A percentile compares a stretch with the other conserved stretches of the same genome.
Evolutionary conservation across 2,329 filamentous ascomycete species (phyloP).

Genomic region (Alternaria alternata): DNA sequence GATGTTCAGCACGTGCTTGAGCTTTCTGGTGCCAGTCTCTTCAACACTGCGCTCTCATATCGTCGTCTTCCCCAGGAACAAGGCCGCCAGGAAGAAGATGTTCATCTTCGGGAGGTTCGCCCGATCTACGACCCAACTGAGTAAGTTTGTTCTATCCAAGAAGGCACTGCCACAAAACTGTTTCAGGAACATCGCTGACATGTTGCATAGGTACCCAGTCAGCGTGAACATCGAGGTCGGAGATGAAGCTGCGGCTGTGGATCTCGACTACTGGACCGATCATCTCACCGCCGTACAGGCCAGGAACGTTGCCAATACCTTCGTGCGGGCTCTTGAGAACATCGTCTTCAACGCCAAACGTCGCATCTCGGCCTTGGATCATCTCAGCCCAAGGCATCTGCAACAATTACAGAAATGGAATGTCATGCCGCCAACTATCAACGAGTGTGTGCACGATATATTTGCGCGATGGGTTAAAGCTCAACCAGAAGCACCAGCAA

Average conservation of each 20-base stretch:
- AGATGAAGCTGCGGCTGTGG: slow-evolving; percentile 45
- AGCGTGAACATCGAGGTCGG: slow-evolving; percentile 59
- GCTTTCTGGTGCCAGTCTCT: slow-evolving; percentile 47
- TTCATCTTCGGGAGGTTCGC: slow-evolving; percentile 50
- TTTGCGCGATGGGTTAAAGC: slow-evolving; percentile 34
- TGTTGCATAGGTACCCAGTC: slow-evolving; percentile 47
- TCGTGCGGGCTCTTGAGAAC: slow-evolving; percentile 41
- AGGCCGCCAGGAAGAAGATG: slow-evolving; percentile 29
- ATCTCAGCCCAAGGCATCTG: slow-evolving; percentile 49
- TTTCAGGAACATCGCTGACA: neutral
- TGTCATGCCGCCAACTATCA: slow-evolving; percentile 39
- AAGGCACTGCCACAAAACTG: neutral
- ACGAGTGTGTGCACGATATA: slow-evolving; percentile 43
- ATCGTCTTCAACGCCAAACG: slow-evolving; percentile 50
- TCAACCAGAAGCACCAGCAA: slow-evolving; percentile 40
- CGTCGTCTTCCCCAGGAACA: slow-evolving; percentile 51
- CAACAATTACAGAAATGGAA: slow-evolving; percentile 44
- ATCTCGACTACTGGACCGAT: slow-evolving; percentile 48
- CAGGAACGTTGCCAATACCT: slow-evolving; percentile 43
- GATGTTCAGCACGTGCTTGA: slow-evolving; percentile 57
- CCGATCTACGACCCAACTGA: slow-evolving; percentile 58
- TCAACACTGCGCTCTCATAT: slow-evolving; percentile 61
- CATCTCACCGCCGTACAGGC: slow-evolving; percentile 44
- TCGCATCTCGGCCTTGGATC: slow-evolving; percentile 46
- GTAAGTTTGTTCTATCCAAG: slow-evolving; percentile 3